A percentile compares a stretch with the other conserved stretches of the same genome.
phyloP scores from a whole-genome alignment of 1,284 basidiomycete species.

The Austroboletus niveus region DNA sequence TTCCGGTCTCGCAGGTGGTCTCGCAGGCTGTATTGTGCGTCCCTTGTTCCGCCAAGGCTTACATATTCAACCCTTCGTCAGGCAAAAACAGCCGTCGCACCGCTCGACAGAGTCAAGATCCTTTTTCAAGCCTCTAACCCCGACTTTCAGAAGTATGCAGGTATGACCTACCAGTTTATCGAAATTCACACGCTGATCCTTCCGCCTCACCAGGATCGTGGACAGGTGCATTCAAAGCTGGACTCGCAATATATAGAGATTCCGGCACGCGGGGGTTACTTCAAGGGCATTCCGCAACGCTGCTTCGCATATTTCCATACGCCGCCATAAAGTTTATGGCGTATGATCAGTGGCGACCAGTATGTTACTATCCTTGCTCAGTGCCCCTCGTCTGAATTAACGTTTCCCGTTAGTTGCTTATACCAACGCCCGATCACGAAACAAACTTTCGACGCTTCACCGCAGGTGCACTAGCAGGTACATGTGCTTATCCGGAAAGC shows the following conservation, averaged over 20 bases:
- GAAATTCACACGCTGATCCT: neutral
- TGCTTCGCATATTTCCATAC: slow-evolving; percentile 84
- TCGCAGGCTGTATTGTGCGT: slow-evolving; percentile 91
- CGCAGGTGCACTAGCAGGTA: slow-evolving; percentile 88
- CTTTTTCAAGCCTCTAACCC: slow-evolving; percentile 91
- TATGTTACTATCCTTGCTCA: slow-evolving; percentile 63
- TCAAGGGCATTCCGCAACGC: slow-evolving; percentile 94
- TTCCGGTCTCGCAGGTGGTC: slow-evolving; percentile 86
- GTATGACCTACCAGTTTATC: slow-evolving; percentile 41
- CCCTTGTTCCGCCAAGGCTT: slow-evolving; percentile 4
- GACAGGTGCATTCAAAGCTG: slow-evolving; percentile 84
- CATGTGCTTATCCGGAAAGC: neutral
- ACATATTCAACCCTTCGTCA: slow-evolving; percentile 32
- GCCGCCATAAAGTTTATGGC: slow-evolving; percentile 98
- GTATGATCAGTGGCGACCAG: slow-evolving; percentile 82
- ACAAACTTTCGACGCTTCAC: slow-evolving; percentile 84
- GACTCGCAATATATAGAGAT: slow-evolving; percentile 71
- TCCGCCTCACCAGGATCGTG: slow-evolving; percentile 64
- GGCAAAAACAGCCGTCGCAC: slow-evolving; percentile 97
- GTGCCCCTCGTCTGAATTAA: slow-evolving; percentile 63
- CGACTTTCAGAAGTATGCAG: slow-evolving; percentile 92
- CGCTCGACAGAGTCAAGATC: slow-evolving; percentile 98
- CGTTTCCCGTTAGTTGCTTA: slow-evolving; percentile 68
- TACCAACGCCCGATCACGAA: slow-evolving; percentile 80
- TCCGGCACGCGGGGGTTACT: slow-evolving; percentile 81